These are phyloP conservation scores for Acanthamoeba castellanii DNA, from an alignment of 208 protist genomes.

Conservation along the genomic window DNA sequence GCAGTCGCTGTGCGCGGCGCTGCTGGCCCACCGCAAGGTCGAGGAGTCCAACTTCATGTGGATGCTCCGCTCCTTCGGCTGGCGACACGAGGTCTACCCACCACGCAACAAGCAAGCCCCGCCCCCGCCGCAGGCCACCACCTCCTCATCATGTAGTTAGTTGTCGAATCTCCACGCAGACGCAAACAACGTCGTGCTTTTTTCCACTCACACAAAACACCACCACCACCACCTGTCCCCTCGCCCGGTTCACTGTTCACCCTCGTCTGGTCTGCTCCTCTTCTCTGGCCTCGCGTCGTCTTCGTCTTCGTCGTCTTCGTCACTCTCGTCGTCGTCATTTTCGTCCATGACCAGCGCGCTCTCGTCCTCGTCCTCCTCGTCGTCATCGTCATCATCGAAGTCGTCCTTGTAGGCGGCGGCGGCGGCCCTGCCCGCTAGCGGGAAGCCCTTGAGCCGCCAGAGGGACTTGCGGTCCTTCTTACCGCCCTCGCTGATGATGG, in stretches of 20 bases:
- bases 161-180: no score
- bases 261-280: no score
- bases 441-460: slow-evolving; percentile 33
- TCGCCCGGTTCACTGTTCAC: no score
- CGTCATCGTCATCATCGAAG: slow-evolving; percentile 5
- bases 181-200: no score
- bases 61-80: background rate
- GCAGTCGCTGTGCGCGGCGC: background rate
- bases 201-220: no score
- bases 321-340: background rate
- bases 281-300: no score
- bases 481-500: slow-evolving; percentile 51
- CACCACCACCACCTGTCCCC: no score
- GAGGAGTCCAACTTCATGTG: slow-evolving; percentile 6
- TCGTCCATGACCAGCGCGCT: background rate
- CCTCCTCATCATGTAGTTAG: no score
- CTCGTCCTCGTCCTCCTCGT: background rate
- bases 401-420: background rate
- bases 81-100: background rate
- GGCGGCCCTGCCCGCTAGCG: background rate
- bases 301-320: background rate
- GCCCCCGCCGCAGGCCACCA: no score
- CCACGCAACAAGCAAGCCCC: no score
- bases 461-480: slow-evolving; percentile 59
- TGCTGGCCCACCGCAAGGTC: background rate